A percentile compares a stretch with the other conserved stretches of the same genome.
These are phyloP conservation scores for Fraxinus platypoda DNA, from an alignment of 305 asterid genomes.

Conservation along the genomic window DNA sequence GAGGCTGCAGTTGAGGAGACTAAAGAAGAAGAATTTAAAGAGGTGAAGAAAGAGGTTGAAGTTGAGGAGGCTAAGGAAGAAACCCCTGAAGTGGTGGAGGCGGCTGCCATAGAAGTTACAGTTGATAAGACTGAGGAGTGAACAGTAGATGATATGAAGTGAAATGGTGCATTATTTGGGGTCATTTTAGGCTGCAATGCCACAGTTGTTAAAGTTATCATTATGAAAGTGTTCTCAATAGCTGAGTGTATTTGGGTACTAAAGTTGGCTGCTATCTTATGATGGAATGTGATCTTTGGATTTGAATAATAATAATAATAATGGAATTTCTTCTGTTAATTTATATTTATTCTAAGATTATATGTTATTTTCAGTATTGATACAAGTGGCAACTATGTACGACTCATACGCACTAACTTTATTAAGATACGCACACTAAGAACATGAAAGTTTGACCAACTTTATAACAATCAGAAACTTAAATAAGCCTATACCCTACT, in stretches of 20 bases:
- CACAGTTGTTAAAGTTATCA: neutral
- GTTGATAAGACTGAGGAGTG: neutral
- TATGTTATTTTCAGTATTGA: neutral
- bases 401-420: neutral
- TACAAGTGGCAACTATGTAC: neutral
- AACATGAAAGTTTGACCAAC: neutral
- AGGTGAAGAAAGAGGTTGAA: neutral
- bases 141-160: neutral
- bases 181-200: slow-evolving; percentile 20
- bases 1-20: neutral
- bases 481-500: neutral
- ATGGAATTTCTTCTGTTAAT: neutral
- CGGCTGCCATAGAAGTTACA: neutral
- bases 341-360: neutral
- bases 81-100: slow-evolving; percentile 8
- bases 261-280: slow-evolving; percentile 14
- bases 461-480: neutral
- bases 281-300: slow-evolving; percentile 23
- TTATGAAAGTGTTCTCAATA: neutral
- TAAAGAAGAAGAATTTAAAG: neutral
- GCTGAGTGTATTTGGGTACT: neutral
- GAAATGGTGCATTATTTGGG: slow-evolving; percentile 1
- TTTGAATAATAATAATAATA: slow-evolving; percentile 15
- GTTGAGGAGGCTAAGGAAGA: neutral
- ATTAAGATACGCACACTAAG: neutral